Base-by-base conservation (phyloP, 768 basidiomycete genomes). In the Naganishia onofrii region DNA sequence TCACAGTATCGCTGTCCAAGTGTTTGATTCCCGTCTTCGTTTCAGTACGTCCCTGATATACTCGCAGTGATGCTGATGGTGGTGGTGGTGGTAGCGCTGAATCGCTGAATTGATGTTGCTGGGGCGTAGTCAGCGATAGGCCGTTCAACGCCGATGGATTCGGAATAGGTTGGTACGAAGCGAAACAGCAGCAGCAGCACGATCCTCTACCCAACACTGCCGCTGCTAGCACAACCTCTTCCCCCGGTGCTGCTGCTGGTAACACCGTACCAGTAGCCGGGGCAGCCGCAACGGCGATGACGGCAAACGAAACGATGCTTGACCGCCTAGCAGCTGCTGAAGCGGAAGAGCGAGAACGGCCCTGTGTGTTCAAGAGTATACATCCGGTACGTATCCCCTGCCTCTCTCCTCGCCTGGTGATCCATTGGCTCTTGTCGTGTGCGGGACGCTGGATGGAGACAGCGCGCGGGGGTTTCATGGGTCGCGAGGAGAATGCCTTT, bases 141-240 rank as follows among this genome's bases (percentile, higher is more conserved):
- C 76, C 76, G 5, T 76, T 78, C 75, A 77, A 75, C 69, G 77
- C 77, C 58, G 72, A 97, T 79, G 95, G 95, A 0, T 98, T 98
- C 79, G 95, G 95, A 32, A 92, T 98, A 90, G 95, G 93, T 5
- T 97, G 95, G 95, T 97, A 96, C 79, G 94, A 94, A 32, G 54
- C 67, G 10, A 42, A 38, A 44, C 46, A 51, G 48, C 42, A 42
- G 42, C 7, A 42, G 5, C 9, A 36, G n/a, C 34, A 12, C 12
- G 4, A 36, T 36, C 34, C 34, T 36, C 42, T 15, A 15, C 42
- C 36, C 42, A 42, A 5, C 34, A 5, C 34, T 12, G 5, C 42
- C 42, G 42, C 42, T 42, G 15, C 42, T 17, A 15, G 8, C 42
- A 15, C 6, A 6, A 36, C 36, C 23, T 29, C 28, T n/a, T n/a